Evolutionary conservation across 2,329 filamentous ascomycete species (phyloP).

Genomic region (Purpureocillium lavendulum): DNA sequence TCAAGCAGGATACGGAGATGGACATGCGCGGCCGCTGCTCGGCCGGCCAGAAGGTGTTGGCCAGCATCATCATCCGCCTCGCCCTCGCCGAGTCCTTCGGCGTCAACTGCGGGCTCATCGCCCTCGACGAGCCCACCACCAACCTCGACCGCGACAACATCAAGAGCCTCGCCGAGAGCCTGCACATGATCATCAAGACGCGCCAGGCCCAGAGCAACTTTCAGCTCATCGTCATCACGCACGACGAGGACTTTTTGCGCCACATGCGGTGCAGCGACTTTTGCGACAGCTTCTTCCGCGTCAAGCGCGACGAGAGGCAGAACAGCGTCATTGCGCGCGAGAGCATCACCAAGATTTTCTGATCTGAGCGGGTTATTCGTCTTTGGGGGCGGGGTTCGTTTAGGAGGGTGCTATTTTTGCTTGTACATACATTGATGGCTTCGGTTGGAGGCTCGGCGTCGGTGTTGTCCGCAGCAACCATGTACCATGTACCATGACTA

Average conservation of each 20-base stretch:
- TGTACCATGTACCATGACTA: no score
- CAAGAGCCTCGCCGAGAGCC: constrained; percentile 71
- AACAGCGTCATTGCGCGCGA: constrained; percentile 77
- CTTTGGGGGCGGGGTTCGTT: no score
- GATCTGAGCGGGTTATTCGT: constrained; percentile 1
- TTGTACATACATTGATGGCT: no score
- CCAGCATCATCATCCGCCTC: constrained; percentile 93
- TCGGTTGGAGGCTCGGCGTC: no score
- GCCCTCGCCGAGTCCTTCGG: constrained; percentile 96
- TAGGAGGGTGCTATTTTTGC: no score
- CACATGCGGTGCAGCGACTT: constrained; percentile 94
- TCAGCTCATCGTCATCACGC: constrained; percentile 96
- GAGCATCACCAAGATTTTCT: constrained; percentile 44
- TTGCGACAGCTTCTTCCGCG: constrained; percentile 83
- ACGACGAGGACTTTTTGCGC: constrained; percentile 92
- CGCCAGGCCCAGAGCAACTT: constrained; percentile 87
- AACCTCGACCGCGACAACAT: constrained; percentile 97
- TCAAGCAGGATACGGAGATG: constrained; percentile 96
- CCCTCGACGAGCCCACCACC: constrained; percentile 94
- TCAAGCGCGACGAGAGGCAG: constrained; percentile 74
- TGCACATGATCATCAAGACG: constrained; percentile 79
- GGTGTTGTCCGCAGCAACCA: no score
- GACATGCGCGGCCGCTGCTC: constrained; percentile 98
- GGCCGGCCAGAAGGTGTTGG: constrained; percentile 92
- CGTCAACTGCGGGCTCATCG: constrained; percentile 90